Evolutionary conservation across 108 stramenopile genomes (phyloP).

Genomic region (Nannochloropsis gaditana): DNA sequence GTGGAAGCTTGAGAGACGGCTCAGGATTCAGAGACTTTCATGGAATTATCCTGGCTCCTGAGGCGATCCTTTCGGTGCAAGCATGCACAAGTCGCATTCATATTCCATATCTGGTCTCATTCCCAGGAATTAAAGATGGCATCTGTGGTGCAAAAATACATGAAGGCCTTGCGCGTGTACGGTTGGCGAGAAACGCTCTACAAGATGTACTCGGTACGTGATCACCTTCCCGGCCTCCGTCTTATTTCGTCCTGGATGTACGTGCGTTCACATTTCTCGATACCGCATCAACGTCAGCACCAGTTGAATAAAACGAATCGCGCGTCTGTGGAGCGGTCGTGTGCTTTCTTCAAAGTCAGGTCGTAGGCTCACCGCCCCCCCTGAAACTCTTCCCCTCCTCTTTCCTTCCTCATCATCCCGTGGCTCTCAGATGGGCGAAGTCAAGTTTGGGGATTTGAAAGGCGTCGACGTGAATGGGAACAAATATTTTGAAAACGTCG

Average conservation of each 20-base stretch:
- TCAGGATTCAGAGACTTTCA: too few species aligned
- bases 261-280: too few species aligned
- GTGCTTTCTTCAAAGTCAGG: too few species aligned
- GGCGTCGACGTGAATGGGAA: constrained; percentile 81
- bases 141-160: constrained; percentile 30
- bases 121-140: neutral
- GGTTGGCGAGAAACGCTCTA: constrained; percentile 23
- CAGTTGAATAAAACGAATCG: too few species aligned
- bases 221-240: neutral
- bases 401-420: neutral
- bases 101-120: too few species aligned
- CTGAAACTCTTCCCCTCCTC: neutral
- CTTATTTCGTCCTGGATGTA: neutral
- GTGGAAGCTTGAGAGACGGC: too few species aligned
- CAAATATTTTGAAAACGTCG: constrained; percentile 90
- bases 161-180: constrained; percentile 23
- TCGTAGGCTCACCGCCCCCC: too few species aligned
- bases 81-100: too few species aligned
- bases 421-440: constrained; percentile 30
- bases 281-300: too few species aligned
- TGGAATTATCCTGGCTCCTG: too few species aligned
- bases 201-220: constrained; percentile 45
- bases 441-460: constrained; percentile 92
- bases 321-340: too few species aligned
- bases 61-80: too few species aligned